Evolutionary conservation across 1,284 basidiomycete species (phyloP).

Genomic region (Grifola frondosa): DNA sequence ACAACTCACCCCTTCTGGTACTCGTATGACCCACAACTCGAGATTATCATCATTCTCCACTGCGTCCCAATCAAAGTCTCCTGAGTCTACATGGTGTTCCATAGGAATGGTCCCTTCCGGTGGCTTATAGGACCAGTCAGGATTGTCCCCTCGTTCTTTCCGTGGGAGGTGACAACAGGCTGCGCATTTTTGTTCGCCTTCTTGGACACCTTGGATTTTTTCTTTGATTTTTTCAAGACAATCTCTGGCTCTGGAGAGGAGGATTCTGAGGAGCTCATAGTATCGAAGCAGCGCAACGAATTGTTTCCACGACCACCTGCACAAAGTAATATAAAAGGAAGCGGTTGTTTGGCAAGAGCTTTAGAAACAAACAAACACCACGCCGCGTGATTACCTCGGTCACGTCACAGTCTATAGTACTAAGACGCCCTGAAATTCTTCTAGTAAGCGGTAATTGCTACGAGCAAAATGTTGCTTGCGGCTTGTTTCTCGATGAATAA

Average conservation of each 20-base stretch:
- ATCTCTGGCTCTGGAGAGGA: conserved; percentile 23
- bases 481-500: no score
- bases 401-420: no score
- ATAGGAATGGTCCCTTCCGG: conserved; percentile 48
- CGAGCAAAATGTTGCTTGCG: no score
- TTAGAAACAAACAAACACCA: conserved; percentile 18
- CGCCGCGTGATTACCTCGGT: no score
- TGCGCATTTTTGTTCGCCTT: conserved; percentile 13
- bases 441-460: no score
- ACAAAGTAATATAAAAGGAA: no score
- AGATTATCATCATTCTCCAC: conserved; percentile 57
- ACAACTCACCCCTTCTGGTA: conserved; percentile 59
- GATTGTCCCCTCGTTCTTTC: conserved; percentile 51
- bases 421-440: no score
- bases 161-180: conserved; percentile 19
- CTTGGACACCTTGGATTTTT: conserved; percentile 16
- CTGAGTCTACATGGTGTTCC: conserved; percentile 44
- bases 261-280: conserved; percentile 23
- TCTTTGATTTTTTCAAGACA: conserved; percentile 14
- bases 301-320: no score
- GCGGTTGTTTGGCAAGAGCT: conserved; percentile 20
- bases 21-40: conserved; percentile 70
- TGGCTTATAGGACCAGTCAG: conserved; percentile 54
- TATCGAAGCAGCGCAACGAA: no score
- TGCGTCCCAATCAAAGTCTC: conserved; percentile 67